Evolutionary conservation across 805 yeast genomes (phyloP), one percentile per base, ranked within the genome.

Genomic region (Candida nanaspora): DNA sequence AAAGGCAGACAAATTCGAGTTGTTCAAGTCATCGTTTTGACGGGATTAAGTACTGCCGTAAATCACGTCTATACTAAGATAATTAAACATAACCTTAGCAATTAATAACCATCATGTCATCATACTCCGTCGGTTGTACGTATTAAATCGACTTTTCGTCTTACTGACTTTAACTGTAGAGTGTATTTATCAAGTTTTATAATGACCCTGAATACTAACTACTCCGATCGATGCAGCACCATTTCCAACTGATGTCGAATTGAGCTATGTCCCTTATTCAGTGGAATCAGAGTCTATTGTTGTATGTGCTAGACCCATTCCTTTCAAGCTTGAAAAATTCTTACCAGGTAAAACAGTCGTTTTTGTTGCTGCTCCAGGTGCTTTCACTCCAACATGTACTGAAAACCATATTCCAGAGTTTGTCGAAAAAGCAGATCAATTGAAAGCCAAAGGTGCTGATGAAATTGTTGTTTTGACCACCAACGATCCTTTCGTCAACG

Each of bases 301-400:
- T 38, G 59, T 72, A 21, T 69, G 73, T 53, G 62, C 65, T 13
- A 49, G 49, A 26, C 75, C 75, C 39, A 41, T 52, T 19, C 54
- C 47, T 11, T 59, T 64, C 28, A 69, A 69, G 41, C 56, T 69
- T 35, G 49, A 56, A 2, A 56, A 55, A 41, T 45, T 58, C 35
- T 51, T 66, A 23, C 59, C 66, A 18, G 69, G 67, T 37, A 65
- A 61, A 43, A 68, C 62, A 21, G 64, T 67, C 19, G 61, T 65
- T 8, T 50, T 72, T 39, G 71, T 73, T 34, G 62, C 70, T 34
- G 76, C 69, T 14, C 74, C 76, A 22, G 76, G 74, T 43, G 75
- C 77, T 3, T 72, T 71, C 57, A 70, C 76, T 29, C 75, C 72
- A 35, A 63, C 72, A 1, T 68, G 74, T 48, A 66, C 73, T 14